A percentile compares a stretch with the other conserved stretches of the same genome.
Conservation (phyloP, 2,329 filamentous ascomycete species). For the Sclerotinia trifoliorum region DNA sequence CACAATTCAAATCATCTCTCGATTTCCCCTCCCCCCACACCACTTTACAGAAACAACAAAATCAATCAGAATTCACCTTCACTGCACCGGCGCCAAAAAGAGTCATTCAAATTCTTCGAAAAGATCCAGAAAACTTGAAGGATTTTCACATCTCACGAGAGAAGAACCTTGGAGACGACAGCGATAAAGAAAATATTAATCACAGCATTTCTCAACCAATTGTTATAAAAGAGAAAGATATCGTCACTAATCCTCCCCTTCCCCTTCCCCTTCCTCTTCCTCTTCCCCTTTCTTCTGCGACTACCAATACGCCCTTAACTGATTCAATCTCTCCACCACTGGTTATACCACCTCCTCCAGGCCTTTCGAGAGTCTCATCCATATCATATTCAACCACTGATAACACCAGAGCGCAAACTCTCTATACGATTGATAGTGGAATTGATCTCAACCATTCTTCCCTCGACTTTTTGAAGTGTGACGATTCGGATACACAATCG, state of each 20-base stretch:
- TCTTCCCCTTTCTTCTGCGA: too few species aligned
- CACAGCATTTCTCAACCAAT: not conserved
- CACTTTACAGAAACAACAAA: not conserved
- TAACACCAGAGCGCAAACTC: not conserved
- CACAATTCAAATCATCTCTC: slow-evolving; percentile 1
- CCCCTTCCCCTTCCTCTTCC: too few species aligned
- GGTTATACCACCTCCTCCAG: slow-evolving; percentile 2
- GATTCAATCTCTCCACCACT: not conserved
- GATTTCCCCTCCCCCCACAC: not conserved
- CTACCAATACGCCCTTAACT: not conserved
- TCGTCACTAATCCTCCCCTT: too few species aligned
- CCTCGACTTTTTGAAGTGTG: slow-evolving; percentile 11
- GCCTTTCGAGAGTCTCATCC: not conserved
- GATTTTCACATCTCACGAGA: not conserved
- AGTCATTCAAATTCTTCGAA: not conserved
- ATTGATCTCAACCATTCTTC: slow-evolving; percentile 4
- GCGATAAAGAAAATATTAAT: not conserved
- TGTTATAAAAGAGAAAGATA: not conserved
- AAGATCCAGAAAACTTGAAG: not conserved
- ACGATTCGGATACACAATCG: slow-evolving; percentile 22
- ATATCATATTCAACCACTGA: not conserved
- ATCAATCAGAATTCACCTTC: slow-evolving; percentile 4
- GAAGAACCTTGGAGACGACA: not conserved
- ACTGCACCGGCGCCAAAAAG: not conserved
- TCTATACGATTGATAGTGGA: slow-evolving; percentile 9